Conservation (phyloP, 441 rosid species). For the Gossypium aridum region DNA sequence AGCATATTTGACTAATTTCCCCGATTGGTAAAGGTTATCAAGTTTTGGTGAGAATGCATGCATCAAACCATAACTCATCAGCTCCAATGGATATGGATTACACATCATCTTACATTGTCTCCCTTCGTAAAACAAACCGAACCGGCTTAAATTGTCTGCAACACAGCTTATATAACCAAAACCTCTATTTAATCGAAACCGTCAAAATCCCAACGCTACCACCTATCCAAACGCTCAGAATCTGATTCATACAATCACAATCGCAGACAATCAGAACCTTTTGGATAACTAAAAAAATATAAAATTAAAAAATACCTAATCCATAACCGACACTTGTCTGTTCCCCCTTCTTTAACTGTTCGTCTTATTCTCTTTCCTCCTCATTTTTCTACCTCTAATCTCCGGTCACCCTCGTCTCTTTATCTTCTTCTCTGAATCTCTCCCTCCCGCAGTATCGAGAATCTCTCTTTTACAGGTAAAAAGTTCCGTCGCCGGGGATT, state of each 20-base stretch:
- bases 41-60: not conserved
- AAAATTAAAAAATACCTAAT: conserved; percentile 1
- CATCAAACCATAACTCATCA: not conserved
- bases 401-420: conserved; percentile 24
- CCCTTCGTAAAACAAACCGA: not conserved
- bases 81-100: conserved; percentile 8
- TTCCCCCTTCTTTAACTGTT: not conserved
- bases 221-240: not conserved
- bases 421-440: not conserved
- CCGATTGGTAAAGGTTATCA: not conserved
- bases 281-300: not conserved
- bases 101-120: not conserved
- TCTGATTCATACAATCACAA: not conserved
- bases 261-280: not conserved
- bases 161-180: not conserved
- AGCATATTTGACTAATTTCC: too few species aligned
- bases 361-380: not conserved
- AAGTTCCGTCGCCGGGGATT: conserved; percentile 20
- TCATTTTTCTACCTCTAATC: not conserved
- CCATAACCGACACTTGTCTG: conserved; percentile 30
- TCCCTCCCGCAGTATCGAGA: not conserved
- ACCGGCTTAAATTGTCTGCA: not conserved
- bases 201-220: not conserved
- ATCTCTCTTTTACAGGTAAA: conserved; percentile 14
- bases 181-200: not conserved